These are phyloP conservation scores for Dianthus caryophyllus DNA, from an alignment of 148 eudicot species.

Conservation along the genomic window DNA sequence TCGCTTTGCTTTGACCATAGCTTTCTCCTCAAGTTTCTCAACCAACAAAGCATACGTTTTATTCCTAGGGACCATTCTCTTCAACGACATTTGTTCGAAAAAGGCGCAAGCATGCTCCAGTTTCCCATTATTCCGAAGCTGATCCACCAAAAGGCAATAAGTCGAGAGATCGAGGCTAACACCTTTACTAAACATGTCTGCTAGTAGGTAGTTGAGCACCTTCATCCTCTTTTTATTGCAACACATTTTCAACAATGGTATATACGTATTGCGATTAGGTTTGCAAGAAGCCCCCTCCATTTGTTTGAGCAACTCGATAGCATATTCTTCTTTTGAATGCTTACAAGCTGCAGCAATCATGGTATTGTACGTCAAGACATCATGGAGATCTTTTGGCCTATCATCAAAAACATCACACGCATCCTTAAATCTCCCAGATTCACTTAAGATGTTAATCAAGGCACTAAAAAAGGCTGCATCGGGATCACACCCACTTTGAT, in stretches of 20 bases:
- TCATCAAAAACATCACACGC: conserved; percentile 59
- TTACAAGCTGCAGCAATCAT: conserved; percentile 56
- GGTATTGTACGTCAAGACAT: conserved; percentile 55
- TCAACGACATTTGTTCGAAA: conserved; percentile 50
- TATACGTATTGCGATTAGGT: conserved; percentile 58
- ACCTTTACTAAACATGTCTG: conserved; percentile 65
- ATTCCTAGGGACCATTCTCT: conserved; percentile 58
- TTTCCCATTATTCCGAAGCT: conserved; percentile 49
- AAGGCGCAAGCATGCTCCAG: conserved; percentile 60
- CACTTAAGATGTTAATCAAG: conserved; percentile 42
- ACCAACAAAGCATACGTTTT: conserved; percentile 37
- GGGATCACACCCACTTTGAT: conserved; percentile 44
- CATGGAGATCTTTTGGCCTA: conserved; percentile 47
- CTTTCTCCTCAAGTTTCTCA: conserved; percentile 51
- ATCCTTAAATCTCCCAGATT: conserved; percentile 68
- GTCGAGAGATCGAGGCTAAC: conserved; percentile 57
- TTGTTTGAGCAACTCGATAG: conserved; percentile 52
- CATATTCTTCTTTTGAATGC: conserved; percentile 58
- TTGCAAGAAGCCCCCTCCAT: conserved; percentile 55
- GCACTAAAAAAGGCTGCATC: conserved; percentile 61
- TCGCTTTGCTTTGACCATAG: conserved; percentile 51
- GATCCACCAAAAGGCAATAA: conserved; percentile 60
- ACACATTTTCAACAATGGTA: conserved; percentile 70
- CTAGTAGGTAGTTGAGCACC: conserved; percentile 56
- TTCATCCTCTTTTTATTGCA: conserved; percentile 70